Evolutionary conservation across 1,139 yeast genomes (phyloP), one percentile per base, ranked within the genome.

Genomic region (Starmera stellimalicola): DNA sequence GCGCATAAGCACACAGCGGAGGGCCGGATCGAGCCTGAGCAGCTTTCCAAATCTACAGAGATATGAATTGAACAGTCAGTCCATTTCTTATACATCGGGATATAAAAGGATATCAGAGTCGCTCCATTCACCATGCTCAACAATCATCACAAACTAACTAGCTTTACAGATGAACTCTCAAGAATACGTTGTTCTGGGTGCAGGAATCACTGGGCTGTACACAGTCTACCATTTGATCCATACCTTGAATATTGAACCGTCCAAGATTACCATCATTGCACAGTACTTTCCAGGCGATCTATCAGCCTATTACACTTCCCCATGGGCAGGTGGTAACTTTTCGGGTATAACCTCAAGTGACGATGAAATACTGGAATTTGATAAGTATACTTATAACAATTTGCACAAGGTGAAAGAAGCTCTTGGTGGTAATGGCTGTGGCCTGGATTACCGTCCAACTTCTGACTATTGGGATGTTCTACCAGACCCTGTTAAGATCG

Each of bases 271-370:
- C 4, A 66, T 80, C 7, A 46, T 77, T 16, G 88, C 82, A 3
- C 71, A 77, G 46, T 68, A 64, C 43, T 52, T 77, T 32, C 91
- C 93, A 2, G 93, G 91, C 5, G 93, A 82, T 48, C 77, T 71
- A 44, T 72, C 83, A 4, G 68, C 70, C 39, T 63, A 70, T 34
- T 82, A 76, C 51, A 77, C 93, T 3, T 77, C 87, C 1, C 93
- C 93, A 2, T 78, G 79, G 68, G 88, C 88, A 1, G 84, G 84
- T n/a, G 84, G 81, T 2, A 59, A 59, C 36, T 59, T 77, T 48
- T 73, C 82, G 3, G 71, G 79, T 48, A 76, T 78, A 36, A 68
- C 82, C 0, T 80, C 76, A 2, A 65, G 67, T 40, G 79, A 73
- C 43, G 60, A 63, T 2, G 65, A 60, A 7, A 68, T 77, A 1